Conservation (phyloP, 1,284 basidiomycete species). For the Meira miltonrushii region DNA sequence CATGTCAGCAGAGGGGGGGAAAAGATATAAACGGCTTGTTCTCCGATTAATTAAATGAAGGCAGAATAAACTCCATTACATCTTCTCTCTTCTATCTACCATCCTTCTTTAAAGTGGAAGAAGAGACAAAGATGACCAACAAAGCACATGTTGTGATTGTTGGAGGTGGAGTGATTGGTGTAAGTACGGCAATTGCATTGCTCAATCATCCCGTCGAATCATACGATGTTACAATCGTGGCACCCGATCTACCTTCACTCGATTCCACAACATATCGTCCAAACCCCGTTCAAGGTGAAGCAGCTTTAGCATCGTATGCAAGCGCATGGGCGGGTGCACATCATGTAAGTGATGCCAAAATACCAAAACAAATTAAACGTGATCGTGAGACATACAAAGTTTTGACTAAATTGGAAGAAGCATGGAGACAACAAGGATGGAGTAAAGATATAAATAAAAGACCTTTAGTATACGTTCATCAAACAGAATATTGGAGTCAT, state of each 20-base stretch:
- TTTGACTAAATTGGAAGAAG: slow-evolving; percentile 12
- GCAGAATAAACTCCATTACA: no score
- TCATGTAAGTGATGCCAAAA: slow-evolving; percentile 15
- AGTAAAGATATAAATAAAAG: neutral
- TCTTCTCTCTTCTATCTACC: no score
- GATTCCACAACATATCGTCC: neutral
- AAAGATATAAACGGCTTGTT: no score
- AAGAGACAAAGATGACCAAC: no score
- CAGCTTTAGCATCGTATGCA: slow-evolving; percentile 10
- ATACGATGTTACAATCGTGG: slow-evolving; percentile 9
- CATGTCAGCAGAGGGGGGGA: no score
- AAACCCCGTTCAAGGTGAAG: neutral
- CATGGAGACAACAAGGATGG: neutral
- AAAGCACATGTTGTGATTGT: slow-evolving; percentile 10
- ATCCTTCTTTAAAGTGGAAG: no score
- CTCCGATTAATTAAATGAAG: no score
- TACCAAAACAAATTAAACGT: neutral
- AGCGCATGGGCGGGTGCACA: slow-evolving; percentile 17
- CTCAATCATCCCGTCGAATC: slow-evolving; percentile 7
- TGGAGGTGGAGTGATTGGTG: slow-evolving; percentile 15
- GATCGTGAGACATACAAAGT: slow-evolving; percentile 1
- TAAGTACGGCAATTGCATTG: slow-evolving; percentile 10
- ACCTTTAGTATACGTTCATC: slow-evolving; percentile 15
- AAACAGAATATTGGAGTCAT: slow-evolving; percentile 29
- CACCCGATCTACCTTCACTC: slow-evolving; percentile 7